Evolutionary conservation across 306 rosid species (phyloP), one percentile per base, ranked within the genome.

Genomic region (Cucurbita pepo): DNA sequence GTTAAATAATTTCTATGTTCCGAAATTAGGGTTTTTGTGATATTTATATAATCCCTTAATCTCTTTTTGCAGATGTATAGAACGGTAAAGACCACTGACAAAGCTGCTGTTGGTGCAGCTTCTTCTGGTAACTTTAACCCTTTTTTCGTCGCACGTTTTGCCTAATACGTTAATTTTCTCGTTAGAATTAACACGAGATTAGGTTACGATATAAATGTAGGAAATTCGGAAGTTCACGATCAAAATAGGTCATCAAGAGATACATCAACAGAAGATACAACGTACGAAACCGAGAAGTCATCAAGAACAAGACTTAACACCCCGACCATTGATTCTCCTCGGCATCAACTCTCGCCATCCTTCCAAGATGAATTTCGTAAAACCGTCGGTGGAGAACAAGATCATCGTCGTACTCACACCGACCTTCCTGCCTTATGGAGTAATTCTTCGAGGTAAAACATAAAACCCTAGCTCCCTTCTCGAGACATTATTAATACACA

Each of bases 1-100:
- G 5, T 45, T 45, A 4, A 45, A 45, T 45, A 45, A 45, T 10
- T 45, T 10, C 0, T 45, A 0, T 6, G 1, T 7, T 0, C 5
- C 10, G 7, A 6, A 43, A 43, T 43, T 7, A 43, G 45, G 45
- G 9, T 43, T 43, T 43, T 6, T 43, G 8, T 8, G 51, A 3
- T 64, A n/a, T 41, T 65, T 40, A 63, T 18, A 63, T 63, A 63
- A 38, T 40, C 10, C n/a, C 8, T 70, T 58, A 38, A 10, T 63
- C 44, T 59, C 12, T 48, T 77, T 71, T 76, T 82, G 47, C 83
- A 94, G 99, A 94, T 94, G 99, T 94, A 91, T 80, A 85, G 99
- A 79, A 94, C 99, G 79, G 99, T 94, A 71, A 94, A 94, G 75
- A 94, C 96, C 38, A 94, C 97, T 8, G 96, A 91, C 75, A 89